phyloP scores from a whole-genome alignment of 495 filamentous ascomycete species.

The Talaromyces borbonicus region DNA sequence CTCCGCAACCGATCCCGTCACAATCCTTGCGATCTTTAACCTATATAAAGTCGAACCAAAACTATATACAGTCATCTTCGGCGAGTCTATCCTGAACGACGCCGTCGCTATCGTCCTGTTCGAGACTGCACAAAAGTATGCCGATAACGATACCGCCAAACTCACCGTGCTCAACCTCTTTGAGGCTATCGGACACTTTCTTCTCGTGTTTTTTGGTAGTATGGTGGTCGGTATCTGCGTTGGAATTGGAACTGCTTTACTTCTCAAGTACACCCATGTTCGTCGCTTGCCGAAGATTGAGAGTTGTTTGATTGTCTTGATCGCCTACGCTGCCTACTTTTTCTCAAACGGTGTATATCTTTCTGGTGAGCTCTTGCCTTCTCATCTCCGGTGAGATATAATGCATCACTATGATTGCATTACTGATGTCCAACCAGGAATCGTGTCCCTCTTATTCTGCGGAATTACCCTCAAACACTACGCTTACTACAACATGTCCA shows the following conservation, averaged over 20 bases:
- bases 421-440: conserved; percentile 47
- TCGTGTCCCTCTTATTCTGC: conserved; percentile 93
- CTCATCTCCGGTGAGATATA: too few relatives aligned
- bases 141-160: conserved; percentile 47
- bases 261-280: conserved; percentile 87
- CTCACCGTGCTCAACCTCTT: conserved; percentile 69
- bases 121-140: conserved; percentile 88
- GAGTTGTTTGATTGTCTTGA: conserved; percentile 85
- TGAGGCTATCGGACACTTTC: conserved; percentile 87
- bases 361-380: conserved; percentile 58
- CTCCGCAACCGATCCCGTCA: conserved; percentile 94
- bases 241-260: conserved; percentile 75
- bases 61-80: conserved; percentile 95
- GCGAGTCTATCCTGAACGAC: conserved; percentile 96
- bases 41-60: conserved; percentile 98
- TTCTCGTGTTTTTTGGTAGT: conserved; percentile 91
- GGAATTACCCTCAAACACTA: conserved; percentile 98
- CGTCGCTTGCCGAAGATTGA: conserved; percentile 91
- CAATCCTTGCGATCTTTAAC: conserved; percentile 97
- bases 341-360: conserved; percentile 90
- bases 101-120: conserved; percentile 97
- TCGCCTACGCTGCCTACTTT: conserved; percentile 94
- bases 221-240: conserved; percentile 79
- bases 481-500: conserved; percentile 99
- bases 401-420: too few relatives aligned